phyloP scores from a whole-genome alignment of 148 eudicot genomes.

The Amaranthus hypochondriacus region DNA sequence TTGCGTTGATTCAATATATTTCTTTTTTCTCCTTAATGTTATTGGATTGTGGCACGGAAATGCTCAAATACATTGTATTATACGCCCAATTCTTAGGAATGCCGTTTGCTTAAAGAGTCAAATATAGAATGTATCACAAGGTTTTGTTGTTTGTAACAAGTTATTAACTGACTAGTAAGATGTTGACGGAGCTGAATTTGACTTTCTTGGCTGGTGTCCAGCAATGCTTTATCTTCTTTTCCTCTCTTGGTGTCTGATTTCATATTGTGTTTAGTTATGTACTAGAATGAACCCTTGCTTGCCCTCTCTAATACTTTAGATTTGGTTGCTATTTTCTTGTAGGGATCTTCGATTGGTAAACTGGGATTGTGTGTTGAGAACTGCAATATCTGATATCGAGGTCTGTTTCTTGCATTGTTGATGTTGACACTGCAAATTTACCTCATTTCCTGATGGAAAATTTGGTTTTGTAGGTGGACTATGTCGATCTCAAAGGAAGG shows the following conservation, averaged over 20 bases:
- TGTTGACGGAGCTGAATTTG: too few relatives aligned
- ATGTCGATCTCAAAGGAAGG: constrained; percentile 71
- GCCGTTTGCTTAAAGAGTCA: too few relatives aligned
- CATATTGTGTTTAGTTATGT: background rate
- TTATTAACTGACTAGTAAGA: too few relatives aligned
- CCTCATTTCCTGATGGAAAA: constrained; percentile 10
- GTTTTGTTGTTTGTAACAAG: too few relatives aligned
- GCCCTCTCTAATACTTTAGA: background rate
- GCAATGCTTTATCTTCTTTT: background rate
- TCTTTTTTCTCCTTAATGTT: too few relatives aligned
- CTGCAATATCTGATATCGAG: constrained; percentile 96
- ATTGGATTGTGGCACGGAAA: too few relatives aligned
- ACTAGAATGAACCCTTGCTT: background rate
- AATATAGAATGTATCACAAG: too few relatives aligned
- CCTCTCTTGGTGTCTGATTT: background rate
- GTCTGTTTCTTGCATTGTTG: constrained; percentile 25
- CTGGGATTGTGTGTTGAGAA: constrained; percentile 92
- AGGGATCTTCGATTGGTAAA: constrained; percentile 84
- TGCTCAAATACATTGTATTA: too few relatives aligned
- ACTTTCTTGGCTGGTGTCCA: too few relatives aligned
- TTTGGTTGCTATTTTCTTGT: constrained; percentile 11
- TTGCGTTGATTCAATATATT: too few relatives aligned
- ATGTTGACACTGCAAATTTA: background rate
- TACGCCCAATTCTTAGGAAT: too few relatives aligned
- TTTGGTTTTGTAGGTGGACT: constrained; percentile 62